These are phyloP conservation scores for Dioscorea dumetorum DNA, from an alignment of 106 monocot species.

Conservation along the genomic window DNA sequence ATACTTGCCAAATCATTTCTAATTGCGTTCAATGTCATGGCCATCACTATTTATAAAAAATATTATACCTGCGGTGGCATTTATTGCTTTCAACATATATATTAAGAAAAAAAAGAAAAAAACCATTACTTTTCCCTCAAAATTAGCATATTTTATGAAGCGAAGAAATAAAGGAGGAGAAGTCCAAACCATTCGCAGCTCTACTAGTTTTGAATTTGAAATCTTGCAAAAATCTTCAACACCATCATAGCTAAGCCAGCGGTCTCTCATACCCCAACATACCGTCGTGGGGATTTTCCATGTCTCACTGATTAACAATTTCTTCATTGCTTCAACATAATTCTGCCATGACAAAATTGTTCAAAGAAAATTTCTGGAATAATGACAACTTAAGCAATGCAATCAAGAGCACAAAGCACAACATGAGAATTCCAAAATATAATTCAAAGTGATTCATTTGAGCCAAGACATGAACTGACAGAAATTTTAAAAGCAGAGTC, in stretches of 20 bases:
- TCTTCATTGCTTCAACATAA: constrained; percentile 67
- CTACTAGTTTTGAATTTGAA: constrained; percentile 52
- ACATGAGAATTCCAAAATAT: no score
- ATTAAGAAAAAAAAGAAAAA: no score
- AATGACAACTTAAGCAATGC: no score
- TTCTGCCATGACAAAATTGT: constrained; percentile 15
- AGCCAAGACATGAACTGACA: no score
- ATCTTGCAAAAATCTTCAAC: constrained; percentile 63
- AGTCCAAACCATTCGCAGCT: constrained; percentile 60
- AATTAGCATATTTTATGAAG: background rate
- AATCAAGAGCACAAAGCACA: no score
- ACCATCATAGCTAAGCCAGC: constrained; percentile 81
- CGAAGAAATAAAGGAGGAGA: constrained; percentile 8
- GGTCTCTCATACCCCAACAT: constrained; percentile 94
- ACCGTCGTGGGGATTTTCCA: constrained; percentile 74
- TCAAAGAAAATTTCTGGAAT: background rate
- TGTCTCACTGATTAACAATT: constrained; percentile 35
- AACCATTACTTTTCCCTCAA: background rate
- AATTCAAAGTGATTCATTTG: no score
- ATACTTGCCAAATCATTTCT: no score
- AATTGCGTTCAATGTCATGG: no score
- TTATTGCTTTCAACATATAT: no score
- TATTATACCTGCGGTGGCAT: no score
- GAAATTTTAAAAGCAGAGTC: no score
- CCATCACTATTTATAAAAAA: no score